Evolutionary conservation across 768 basidiomycete species (phyloP), one percentile per base, ranked within the genome.

Genomic region (Rhodotorula sphaerocarpa): DNA sequence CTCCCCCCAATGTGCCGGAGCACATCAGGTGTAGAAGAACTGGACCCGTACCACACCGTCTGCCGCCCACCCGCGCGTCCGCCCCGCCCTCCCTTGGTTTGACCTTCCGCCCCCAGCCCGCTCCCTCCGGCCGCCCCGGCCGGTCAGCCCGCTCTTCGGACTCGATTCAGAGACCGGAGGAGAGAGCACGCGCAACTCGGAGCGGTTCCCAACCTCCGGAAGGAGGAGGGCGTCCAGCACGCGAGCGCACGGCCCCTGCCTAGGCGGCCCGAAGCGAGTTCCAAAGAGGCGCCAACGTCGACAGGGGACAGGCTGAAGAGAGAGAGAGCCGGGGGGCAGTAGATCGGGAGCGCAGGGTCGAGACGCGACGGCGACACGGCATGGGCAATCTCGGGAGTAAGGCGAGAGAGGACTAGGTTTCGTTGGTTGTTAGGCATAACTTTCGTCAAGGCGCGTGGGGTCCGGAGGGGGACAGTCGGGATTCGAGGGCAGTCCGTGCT

Each of bases 391-490:
- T 25, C 48, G 61, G 33, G 51, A 57, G 61, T 63, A 63, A 63
- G 55, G 61, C 55, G 55, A 50, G 42, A 41, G 23, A 44, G 57
- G 53, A 43, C 57, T 50, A 28, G 57, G 47, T 52, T 1, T n/a
- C 33, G 15, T 18, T 20, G 30, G 36, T 39, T 39, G 36, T 9
- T 39, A 39, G 36, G 36, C 36, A 39, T 10, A 7, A 3, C 44
- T 50, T 52, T 65, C 63, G 36, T 65, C 61, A 12, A 53, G 16
- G 56, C 47, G 50, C 28, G n/a, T 14, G 25, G 42, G 6, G 44
- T 5, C 11, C n/a, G 7, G 39, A 7, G 48, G 53, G 27, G 9
- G 31, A 5, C 10, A 9, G 36, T 39, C 21, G 34, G n/a, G 1
- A 5, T 25, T 2, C 5, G 10, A 0, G 12, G 21, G 28, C 10